Conservation (phyloP, 1,139 yeast species). For the Candida labiduridarum region DNA sequence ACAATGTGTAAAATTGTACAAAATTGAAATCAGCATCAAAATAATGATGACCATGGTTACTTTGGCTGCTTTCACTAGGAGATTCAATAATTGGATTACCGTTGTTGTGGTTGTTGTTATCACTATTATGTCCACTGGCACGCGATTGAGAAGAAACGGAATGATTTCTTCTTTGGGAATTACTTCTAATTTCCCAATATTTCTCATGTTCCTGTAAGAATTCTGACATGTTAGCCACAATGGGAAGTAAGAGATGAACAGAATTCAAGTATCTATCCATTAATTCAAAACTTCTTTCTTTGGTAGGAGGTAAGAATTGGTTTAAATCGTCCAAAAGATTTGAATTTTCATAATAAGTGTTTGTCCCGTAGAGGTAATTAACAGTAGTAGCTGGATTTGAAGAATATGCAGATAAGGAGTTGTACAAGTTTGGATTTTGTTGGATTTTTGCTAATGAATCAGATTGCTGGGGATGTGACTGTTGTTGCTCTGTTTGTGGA, state of each 20-base stretch:
- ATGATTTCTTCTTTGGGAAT: conserved; percentile 15
- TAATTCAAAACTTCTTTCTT: conserved; percentile 52
- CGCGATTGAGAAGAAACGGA: neutral
- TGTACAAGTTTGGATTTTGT: conserved; percentile 26
- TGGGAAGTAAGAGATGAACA: conserved; percentile 57
- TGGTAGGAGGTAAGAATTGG: conserved; percentile 37
- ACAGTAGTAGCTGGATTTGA: conserved; percentile 44
- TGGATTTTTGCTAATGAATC: conserved; percentile 7
- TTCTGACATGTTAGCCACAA: conserved; percentile 44
- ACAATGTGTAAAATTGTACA: conserved; percentile 48
- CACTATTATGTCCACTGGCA: neutral
- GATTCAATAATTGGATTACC: conserved; percentile 2
- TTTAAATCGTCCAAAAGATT: conserved; percentile 38
- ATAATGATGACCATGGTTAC: neutral
- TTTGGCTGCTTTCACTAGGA: neutral
- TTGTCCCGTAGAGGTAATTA: conserved; percentile 47
- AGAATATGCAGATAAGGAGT: conserved; percentile 30
- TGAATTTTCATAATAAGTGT: conserved; percentile 42
- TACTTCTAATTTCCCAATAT: conserved; percentile 45
- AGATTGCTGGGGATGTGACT: conserved; percentile 4
- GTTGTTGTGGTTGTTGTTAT: neutral
- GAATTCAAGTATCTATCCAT: conserved; percentile 51
- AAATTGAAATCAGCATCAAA: conserved; percentile 29
- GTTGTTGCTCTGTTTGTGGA: conserved; percentile 4
- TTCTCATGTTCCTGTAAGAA: conserved; percentile 50